Evolutionary conservation across 1,139 yeast species (phyloP).

Genomic region (Suhomyces guaymorum): DNA sequence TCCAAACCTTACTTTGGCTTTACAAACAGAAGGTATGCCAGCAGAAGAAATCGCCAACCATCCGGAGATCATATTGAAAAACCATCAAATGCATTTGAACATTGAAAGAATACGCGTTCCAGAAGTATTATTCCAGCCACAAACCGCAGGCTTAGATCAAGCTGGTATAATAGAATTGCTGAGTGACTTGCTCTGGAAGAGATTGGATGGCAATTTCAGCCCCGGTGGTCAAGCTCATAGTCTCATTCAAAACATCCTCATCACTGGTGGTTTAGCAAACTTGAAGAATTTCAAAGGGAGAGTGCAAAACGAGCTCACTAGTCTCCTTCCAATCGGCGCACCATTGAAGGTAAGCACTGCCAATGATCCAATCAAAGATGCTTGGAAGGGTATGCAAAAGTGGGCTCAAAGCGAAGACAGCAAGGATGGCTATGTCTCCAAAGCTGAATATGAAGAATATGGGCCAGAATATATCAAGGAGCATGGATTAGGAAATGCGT

Average conservation of each 20-base stretch:
- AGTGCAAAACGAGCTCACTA: conserved; percentile 62
- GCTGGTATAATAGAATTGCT: conserved; percentile 84
- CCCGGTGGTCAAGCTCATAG: conserved; percentile 56
- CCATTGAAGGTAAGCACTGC: conserved; percentile 66
- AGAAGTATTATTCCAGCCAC: conserved; percentile 91
- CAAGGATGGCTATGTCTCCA: conserved; percentile 54
- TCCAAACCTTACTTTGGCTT: conserved; percentile 47
- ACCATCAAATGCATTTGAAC: conserved; percentile 85
- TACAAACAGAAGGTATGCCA: conserved; percentile 46
- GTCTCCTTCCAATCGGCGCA: conserved; percentile 69
- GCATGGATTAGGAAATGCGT: conserved; percentile 74
- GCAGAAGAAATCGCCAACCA: conserved; percentile 47
- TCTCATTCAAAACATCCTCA: conserved; percentile 62
- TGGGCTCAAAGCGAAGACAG: conserved; percentile 62
- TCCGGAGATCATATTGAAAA: conserved; percentile 46
- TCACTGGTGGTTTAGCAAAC: conserved; percentile 83
- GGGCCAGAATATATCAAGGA: conserved; percentile 91
- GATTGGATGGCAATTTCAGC: conserved; percentile 54
- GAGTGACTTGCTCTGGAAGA: conserved; percentile 62
- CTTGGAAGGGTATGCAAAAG: conserved; percentile 94
- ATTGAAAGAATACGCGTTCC: conserved; percentile 91
- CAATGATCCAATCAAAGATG: conserved; percentile 66
- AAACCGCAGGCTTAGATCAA: conserved; percentile 92
- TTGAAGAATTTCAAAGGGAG: conserved; percentile 69
- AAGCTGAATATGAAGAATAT: conserved; percentile 78